Evolutionary conservation across 2,329 filamentous ascomycete species (phyloP).

Genomic region (Boeremia lycopersici): DNA sequence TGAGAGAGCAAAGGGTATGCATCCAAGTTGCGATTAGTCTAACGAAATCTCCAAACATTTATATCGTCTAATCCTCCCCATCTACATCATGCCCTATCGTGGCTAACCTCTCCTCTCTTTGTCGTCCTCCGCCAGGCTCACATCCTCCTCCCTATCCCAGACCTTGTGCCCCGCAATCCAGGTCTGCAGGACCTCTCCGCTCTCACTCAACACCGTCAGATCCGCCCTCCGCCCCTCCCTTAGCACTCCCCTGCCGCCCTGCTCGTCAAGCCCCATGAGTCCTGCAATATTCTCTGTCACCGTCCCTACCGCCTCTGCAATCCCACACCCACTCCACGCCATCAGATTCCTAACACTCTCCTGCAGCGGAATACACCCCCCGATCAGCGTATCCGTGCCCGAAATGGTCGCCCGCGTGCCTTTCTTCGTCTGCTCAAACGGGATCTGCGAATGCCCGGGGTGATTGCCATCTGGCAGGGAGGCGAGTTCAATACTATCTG

Average conservation of each 20-base stretch:
- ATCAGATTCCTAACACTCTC: conserved; percentile 58
- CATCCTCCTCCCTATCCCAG: conserved; percentile 49
- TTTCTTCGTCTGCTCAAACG: conserved; percentile 55
- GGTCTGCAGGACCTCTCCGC: conserved; percentile 57
- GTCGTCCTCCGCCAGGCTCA: conserved; percentile 34
- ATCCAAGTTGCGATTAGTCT: not conserved
- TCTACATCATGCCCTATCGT: not conserved
- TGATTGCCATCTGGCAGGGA: conserved; percentile 59
- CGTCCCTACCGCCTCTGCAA: conserved; percentile 56
- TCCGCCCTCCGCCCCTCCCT: conserved; percentile 55
- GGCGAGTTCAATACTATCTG: conserved; percentile 61
- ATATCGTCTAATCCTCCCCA: not conserved
- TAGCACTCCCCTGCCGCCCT: conserved; percentile 51
- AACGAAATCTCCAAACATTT: not conserved
- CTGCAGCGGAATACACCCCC: conserved; percentile 58
- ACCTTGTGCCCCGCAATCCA: conserved; percentile 57
- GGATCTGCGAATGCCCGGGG: conserved; percentile 59
- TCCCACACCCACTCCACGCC: conserved; percentile 53
- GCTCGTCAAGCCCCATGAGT: conserved; percentile 55
- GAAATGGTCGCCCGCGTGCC: conserved; percentile 58
- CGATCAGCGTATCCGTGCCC: conserved; percentile 60
- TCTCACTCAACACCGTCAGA: conserved; percentile 55
- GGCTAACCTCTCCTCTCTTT: conserved; percentile 34
- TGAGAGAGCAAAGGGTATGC: too few relatives aligned
- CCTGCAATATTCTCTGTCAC: conserved; percentile 58